Evolutionary conservation across 1,284 basidiomycete genomes (phyloP).

Genomic region (Rhodotorula sp.): DNA sequence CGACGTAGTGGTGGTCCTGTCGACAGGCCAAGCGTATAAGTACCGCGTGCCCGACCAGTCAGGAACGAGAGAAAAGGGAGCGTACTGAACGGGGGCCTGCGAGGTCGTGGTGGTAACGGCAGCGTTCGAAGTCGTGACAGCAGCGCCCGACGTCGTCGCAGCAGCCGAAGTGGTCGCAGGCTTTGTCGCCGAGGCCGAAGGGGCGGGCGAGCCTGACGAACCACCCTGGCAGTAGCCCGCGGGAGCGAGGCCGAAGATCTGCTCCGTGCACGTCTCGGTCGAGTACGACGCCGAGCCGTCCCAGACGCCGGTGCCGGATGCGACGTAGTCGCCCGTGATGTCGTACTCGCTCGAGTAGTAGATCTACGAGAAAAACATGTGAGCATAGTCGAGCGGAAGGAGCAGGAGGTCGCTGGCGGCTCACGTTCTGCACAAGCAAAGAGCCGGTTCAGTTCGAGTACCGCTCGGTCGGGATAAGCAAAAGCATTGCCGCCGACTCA

Average conservation of each 20-base stretch:
- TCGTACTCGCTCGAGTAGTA: neutral
- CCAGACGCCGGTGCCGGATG: conserved; percentile 16
- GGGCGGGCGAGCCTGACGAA: neutral
- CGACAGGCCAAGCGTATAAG: too few species aligned
- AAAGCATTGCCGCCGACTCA: neutral
- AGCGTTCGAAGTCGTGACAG: neutral
- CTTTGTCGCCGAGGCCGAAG: neutral
- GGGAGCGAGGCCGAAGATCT: conserved; percentile 4
- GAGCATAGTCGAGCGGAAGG: neutral
- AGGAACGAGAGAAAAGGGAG: too few species aligned
- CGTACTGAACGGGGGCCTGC: neutral
- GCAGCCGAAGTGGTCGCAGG: neutral
- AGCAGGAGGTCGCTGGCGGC: neutral
- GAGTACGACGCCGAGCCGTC: conserved; percentile 14
- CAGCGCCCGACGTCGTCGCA: neutral
- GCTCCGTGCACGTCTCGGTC: conserved; percentile 6
- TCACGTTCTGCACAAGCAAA: neutral
- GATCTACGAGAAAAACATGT: neutral
- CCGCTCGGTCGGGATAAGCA: neutral
- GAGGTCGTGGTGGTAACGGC: neutral
- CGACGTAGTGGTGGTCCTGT: too few species aligned
- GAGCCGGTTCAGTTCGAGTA: neutral
- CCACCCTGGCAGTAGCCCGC: conserved; percentile 17
- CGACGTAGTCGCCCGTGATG: conserved; percentile 4
- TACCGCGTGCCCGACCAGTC: too few species aligned